A percentile compares a stretch with the other conserved stretches of the same genome.
These are phyloP conservation scores for Plasmodium knowlesi DNA, from an alignment of 169 alveolate species.

Conservation along the genomic window DNA sequence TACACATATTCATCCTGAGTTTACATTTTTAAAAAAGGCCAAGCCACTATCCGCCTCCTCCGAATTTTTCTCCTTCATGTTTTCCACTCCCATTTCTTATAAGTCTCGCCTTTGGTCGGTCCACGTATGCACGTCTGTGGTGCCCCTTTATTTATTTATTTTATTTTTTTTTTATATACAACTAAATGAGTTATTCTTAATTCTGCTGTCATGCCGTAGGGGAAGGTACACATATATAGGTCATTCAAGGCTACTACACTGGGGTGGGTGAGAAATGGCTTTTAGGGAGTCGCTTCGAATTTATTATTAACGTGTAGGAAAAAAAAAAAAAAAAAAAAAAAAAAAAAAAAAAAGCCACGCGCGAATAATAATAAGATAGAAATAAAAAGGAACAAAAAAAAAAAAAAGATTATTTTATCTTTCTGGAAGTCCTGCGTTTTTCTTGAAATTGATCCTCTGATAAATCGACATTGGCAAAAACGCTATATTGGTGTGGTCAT, in stretches of 20 bases:
- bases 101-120: not conserved
- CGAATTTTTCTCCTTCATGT: slow-evolving; percentile 28
- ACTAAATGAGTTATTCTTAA: not conserved
- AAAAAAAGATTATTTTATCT: too few species aligned
- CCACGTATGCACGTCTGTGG: not conserved
- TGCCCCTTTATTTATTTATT: not conserved
- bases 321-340: too few species aligned
- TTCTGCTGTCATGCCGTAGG: not conserved
- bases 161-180: too few species aligned
- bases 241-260: not conserved
- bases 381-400: too few species aligned
- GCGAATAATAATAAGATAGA: not conserved
- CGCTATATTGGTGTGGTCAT: too few species aligned
- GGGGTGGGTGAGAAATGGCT: not conserved
- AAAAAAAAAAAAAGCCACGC: too few species aligned
- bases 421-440: too few species aligned
- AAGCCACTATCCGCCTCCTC: slow-evolving; percentile 49
- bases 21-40: slow-evolving; percentile 60
- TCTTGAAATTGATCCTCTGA: too few species aligned
- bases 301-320: not conserved
- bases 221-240: not conserved
- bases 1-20: not conserved
- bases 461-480: too few species aligned
- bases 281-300: not conserved
- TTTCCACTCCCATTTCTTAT: not conserved